These are phyloP conservation scores for Physcomitrellopsis africana DNA, from an alignment of 225 moss, liverwort and hornwort species.

Conservation along the genomic window DNA sequence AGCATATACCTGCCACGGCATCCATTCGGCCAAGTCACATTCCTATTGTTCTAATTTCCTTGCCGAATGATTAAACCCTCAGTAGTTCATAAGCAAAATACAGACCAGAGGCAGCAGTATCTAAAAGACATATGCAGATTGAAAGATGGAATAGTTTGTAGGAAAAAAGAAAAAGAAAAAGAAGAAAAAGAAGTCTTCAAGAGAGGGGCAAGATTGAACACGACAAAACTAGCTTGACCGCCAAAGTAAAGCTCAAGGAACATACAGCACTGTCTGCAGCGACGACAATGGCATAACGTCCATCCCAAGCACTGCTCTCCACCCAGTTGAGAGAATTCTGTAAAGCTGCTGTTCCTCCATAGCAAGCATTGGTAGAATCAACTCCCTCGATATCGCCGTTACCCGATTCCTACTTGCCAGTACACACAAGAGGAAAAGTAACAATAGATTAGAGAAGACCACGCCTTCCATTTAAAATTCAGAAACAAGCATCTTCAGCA, in stretches of 20 bases:
- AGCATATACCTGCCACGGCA: conserved; percentile 64
- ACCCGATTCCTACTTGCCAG: conserved; percentile 64
- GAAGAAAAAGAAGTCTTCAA: neutral
- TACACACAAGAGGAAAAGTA: neutral
- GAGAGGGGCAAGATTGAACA: too few relatives aligned
- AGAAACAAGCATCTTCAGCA: too few relatives aligned
- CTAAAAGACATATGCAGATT: neutral
- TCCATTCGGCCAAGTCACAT: too few relatives aligned
- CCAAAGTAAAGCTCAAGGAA: too few relatives aligned
- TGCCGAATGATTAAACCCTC: neutral
- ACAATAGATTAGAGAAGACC: too few relatives aligned
- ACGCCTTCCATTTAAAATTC: too few relatives aligned
- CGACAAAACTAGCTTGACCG: too few relatives aligned
- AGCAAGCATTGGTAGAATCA: conserved; percentile 98
- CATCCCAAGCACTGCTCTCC: conserved; percentile 97
- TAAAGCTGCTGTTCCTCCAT: conserved; percentile 95
- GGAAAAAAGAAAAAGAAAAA: neutral
- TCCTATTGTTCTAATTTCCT: neutral
- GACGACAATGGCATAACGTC: conserved; percentile 88
- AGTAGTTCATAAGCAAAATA: neutral
- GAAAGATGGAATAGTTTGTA: too few relatives aligned
- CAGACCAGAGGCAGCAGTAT: too few relatives aligned
- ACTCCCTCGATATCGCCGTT: conserved; percentile 98
- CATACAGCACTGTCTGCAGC: conserved; percentile 92
- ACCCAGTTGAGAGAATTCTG: conserved; percentile 98